Base-by-base conservation (phyloP, 192 early-diverging fungal species). In the Coemansia reversa region DNA sequence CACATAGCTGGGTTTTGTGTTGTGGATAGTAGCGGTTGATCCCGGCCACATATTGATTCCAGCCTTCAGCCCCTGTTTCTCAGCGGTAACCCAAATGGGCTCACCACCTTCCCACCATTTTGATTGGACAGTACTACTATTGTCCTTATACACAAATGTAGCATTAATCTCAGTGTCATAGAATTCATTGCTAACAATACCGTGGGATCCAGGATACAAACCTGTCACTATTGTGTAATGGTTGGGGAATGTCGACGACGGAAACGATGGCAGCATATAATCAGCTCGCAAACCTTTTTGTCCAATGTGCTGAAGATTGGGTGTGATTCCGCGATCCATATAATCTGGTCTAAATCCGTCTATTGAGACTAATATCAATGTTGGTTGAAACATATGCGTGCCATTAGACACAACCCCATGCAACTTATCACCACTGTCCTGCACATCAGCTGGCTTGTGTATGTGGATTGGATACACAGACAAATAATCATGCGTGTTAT, bases 31-130 rank as follows among this genome's bases (percentile, higher is more conserved):
- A 0, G 92, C 81, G 16, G 85, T 83, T 5, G 87, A 86, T n/a
- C 91, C 92, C 3, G 89, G 91, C 94, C 94, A 97, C 92, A 96
- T 95, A 61, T 89, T 83, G 7, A 93, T 88, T 6, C 82, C 94
- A 0, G 91, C 83, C 50, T 65, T 65, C 48, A 88, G 67, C 7
- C 87, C 86, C 59, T 93, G 89, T 32, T 81, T 86, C 14, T 86
- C 89, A n/a, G 89, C 84, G 0, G 94, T 94, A 47, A 90, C 86
- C 95, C 95, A 97, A 30, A 97, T 91, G 63, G 93, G 93, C 72
- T 94, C 91, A 16, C 92, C 94, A 28, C 85, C 84, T 7, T 72
- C 66, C 93, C 94, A 97, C 94, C 94, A 97, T 64, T 85, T 81
- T 5, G 85, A 67, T 19, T 94, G 74, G 27, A 66, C 60, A 66